Conservation (phyloP, 345 rosid species). For the Cochlearia excelsa region DNA sequence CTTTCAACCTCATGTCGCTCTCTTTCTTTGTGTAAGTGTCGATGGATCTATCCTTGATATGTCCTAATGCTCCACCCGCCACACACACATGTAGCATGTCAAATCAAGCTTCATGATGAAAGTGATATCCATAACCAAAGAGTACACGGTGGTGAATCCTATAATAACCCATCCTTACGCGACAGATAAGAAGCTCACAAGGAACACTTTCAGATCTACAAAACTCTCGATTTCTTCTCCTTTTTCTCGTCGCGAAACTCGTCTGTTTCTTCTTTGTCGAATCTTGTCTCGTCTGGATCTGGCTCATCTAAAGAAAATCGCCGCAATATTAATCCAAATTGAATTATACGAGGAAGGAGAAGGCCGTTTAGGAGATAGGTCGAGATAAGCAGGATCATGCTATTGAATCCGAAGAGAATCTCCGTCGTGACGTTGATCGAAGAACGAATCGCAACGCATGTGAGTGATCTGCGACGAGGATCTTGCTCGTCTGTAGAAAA, state of each 20-base stretch:
- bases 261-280: constrained; percentile 22
- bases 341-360: constrained; percentile 49
- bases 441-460: constrained; percentile 35
- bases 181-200: constrained; percentile 71
- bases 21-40: constrained; percentile 92
- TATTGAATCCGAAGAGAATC: constrained; percentile 51
- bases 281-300: constrained; percentile 13
- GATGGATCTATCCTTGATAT: constrained; percentile 94
- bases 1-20: constrained; percentile 86
- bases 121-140: constrained; percentile 68
- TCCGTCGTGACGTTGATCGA: constrained; percentile 54
- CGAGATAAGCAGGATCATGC: constrained; percentile 52
- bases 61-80: constrained; percentile 41
- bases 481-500: constrained; percentile 68
- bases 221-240: constrained; percentile 39
- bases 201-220: constrained; percentile 57
- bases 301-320: constrained; percentile 22
- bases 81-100: too few relatives aligned
- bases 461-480: constrained; percentile 46
- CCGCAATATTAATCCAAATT: constrained; percentile 51
- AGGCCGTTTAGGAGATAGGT: constrained; percentile 56
- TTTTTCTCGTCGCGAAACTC: constrained; percentile 22
- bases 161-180: constrained; percentile 95
- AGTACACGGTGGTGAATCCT: constrained; percentile 77
- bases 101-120: constrained; percentile 47